Evolutionary conservation across 306 rosid genomes (phyloP).

Genomic region (Cicer judaicum): DNA sequence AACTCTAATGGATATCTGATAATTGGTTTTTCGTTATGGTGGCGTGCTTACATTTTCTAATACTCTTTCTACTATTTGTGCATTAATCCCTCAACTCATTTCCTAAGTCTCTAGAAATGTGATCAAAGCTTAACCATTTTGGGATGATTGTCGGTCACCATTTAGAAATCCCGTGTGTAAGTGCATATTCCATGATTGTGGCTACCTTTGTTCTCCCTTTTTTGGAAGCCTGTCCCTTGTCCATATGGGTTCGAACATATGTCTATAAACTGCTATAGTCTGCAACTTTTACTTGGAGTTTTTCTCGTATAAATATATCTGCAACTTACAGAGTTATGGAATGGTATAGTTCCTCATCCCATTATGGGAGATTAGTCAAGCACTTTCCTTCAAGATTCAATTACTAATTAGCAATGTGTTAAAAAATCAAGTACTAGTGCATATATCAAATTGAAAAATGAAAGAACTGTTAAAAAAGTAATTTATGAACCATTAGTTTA

Average conservation of each 20-base stretch:
- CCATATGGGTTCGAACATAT: not conserved
- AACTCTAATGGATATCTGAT: constrained; percentile 10
- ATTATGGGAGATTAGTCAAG: not conserved
- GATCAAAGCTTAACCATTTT: not conserved
- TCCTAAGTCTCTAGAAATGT: not conserved
- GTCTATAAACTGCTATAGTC: not conserved
- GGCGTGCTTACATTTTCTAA: constrained; percentile 10
- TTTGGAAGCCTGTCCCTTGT: not conserved
- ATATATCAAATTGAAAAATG: not conserved
- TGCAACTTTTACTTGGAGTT: not conserved
- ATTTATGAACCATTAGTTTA: not conserved
- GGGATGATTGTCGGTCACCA: too few species aligned
- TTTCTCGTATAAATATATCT: not conserved
- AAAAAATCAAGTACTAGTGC: not conserved
- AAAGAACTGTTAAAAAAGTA: not conserved
- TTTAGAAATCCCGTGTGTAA: not conserved
- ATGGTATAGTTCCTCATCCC: not conserved
- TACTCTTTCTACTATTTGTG: not conserved
- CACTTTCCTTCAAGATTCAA: not conserved
- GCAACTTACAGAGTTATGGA: not conserved
- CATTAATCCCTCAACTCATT: constrained; percentile 2
- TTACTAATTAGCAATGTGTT: not conserved
- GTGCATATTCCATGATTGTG: not conserved
- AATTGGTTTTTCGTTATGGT: not conserved
- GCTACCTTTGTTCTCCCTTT: not conserved